Evolutionary conservation across 345 rosid species (phyloP).

Genomic region (Pseudoturritis turrita): DNA sequence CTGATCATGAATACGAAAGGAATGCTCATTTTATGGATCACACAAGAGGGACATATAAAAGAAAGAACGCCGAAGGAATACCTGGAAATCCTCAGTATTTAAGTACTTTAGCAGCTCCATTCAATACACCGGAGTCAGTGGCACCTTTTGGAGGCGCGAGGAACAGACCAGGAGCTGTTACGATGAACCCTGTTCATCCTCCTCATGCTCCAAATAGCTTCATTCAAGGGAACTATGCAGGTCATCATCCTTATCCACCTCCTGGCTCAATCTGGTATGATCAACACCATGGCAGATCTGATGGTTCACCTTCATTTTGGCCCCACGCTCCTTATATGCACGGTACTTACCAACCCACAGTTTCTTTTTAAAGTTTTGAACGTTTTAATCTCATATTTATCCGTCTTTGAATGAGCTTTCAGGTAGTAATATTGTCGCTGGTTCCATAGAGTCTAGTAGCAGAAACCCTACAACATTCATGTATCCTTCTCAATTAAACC

Average conservation of each 20-base stretch:
- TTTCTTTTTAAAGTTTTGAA: not conserved
- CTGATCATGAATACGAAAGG: slow-evolving; percentile 52
- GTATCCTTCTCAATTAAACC: slow-evolving; percentile 36
- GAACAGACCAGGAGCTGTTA: slow-evolving; percentile 48
- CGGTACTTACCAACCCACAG: slow-evolving; percentile 35
- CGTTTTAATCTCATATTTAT: not conserved
- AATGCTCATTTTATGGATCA: slow-evolving; percentile 52
- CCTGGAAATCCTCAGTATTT: slow-evolving; percentile 33
- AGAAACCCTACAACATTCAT: slow-evolving; percentile 49
- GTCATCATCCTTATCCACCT: slow-evolving; percentile 54
- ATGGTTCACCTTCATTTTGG: slow-evolving; percentile 60
- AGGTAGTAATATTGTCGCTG: slow-evolving; percentile 40
- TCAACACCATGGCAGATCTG: slow-evolving; percentile 35
- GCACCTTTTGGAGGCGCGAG: slow-evolving; percentile 46
- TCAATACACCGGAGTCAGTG: slow-evolving; percentile 20
- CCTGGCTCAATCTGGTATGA: slow-evolving; percentile 38
- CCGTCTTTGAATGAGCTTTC: not conserved
- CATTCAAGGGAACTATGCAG: slow-evolving; percentile 55
- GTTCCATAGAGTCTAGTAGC: slow-evolving; percentile 50
- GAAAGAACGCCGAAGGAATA: slow-evolving; percentile 57
- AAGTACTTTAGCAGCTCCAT: slow-evolving; percentile 53
- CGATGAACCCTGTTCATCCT: slow-evolving; percentile 50
- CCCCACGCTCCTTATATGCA: slow-evolving; percentile 63
- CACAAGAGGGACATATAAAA: slow-evolving; percentile 52
- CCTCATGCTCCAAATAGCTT: slow-evolving; percentile 43